phyloP scores from a whole-genome alignment of 129 eudicot species.

The Helianthus annuus region DNA sequence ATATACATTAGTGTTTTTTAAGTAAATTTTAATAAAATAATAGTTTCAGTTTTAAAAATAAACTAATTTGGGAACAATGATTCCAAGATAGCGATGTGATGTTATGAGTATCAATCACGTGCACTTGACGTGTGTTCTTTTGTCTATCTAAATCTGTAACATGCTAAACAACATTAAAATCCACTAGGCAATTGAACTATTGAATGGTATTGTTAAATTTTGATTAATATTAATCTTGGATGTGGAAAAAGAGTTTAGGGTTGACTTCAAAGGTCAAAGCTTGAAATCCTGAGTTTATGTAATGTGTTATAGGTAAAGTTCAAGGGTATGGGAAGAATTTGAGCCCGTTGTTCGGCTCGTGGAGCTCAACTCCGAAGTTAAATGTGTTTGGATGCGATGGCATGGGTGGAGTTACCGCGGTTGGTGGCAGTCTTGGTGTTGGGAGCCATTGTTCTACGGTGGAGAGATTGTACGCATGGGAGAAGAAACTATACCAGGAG shows the following conservation, averaged over 20 bases:
- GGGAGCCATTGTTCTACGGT: constrained; percentile 81
- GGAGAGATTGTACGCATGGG: constrained; percentile 92
- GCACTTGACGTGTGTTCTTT: constrained; percentile 31
- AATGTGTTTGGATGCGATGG: constrained; percentile 60
- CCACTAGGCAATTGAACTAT: constrained; percentile 16
- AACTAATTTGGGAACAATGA: constrained; percentile 19
- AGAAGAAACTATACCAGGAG: constrained; percentile 80
- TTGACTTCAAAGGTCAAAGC: not conserved
- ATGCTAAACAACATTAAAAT: constrained; percentile 21
- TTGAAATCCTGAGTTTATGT: not conserved
- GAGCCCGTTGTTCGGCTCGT: constrained; percentile 62
- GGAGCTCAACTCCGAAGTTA: constrained; percentile 57
- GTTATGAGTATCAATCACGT: constrained; percentile 40
- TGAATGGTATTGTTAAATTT: not conserved
- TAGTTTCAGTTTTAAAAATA: not conserved
- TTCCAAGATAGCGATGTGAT: constrained; percentile 25
- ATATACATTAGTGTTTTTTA: too few species aligned
- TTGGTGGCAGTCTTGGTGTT: constrained; percentile 27
- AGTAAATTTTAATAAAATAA: not conserved
- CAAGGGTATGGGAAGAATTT: constrained; percentile 62
- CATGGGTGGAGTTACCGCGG: constrained; percentile 31
- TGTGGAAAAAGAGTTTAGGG: not conserved
- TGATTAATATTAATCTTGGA: not conserved
- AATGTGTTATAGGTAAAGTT: constrained; percentile 37
- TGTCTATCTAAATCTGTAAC: constrained; percentile 26